Base-by-base conservation (phyloP, 768 basidiomycete species). In the Lentinula sp. region DNA sequence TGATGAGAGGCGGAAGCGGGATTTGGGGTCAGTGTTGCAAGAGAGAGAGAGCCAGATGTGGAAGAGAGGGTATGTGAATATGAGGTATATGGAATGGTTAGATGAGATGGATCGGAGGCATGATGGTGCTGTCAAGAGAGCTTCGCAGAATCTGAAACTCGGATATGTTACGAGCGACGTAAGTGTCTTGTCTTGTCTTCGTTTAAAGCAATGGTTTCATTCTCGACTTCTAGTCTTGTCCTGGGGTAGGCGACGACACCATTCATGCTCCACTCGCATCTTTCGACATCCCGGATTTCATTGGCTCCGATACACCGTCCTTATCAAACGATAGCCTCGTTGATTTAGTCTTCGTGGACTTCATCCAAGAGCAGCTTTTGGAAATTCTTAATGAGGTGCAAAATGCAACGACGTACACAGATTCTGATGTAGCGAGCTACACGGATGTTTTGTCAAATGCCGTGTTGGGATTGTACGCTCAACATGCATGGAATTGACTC, bases 131-230 rank as follows among this genome's bases (percentile, higher is more conserved):
- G 77, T 74, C 58, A 73, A 71, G 45, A 72, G 79, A 16, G 81
- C 76, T 1, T 74, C 79, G n/a, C 63, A 68, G 18, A 81, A 85
- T 62, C 70, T 85, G 67, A 90, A 88, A 0, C 71, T 85, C 18
- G 90, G 91, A 63, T 92, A 92, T 67, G 89, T 92, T 23, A 92
- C 91, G 4, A 66, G 71, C 1, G 89, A 90, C 69, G 85, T 87
- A 64, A 68, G 84, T 69, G 9, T 2, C 15, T 49, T 20, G 13
- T 37, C 20, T 46, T 23, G 48, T 23, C 15, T 49, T 36, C n/a
- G 37, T 45, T 3, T 10, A 6, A 20, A 18, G 2, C 37, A 8
- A 5, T 54, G 6, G 12, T 18, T 4, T 39, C 18, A 1, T 49
- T 18, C 53, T 23, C 15, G 16, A 62, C 43, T 0, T 59, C 28